These are phyloP conservation scores for Coemansia sp. DNA, from an alignment of 192 early-diverging fungal genomes.

Conservation along the genomic window DNA sequence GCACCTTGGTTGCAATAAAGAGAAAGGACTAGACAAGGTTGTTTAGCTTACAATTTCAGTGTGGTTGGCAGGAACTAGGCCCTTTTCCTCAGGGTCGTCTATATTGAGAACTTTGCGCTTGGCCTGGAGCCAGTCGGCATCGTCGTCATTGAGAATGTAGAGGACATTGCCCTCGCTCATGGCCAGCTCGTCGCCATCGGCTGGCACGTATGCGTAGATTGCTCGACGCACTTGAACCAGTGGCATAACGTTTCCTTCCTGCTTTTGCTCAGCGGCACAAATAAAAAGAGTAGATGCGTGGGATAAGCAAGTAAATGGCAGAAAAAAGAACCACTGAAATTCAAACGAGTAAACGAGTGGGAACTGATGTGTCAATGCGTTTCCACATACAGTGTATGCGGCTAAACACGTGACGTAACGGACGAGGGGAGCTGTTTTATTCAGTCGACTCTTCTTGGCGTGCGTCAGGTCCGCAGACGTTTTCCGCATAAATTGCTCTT, in stretches of 20 bases:
- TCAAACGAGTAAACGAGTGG: too few species aligned
- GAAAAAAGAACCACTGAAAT: neutral
- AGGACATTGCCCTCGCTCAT: slow-evolving; percentile 86
- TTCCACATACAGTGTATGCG: neutral
- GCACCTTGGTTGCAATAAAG: neutral
- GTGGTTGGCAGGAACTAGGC: slow-evolving; percentile 89
- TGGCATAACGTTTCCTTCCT: slow-evolving; percentile 28
- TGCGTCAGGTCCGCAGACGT: too few species aligned
- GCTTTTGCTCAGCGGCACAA: too few species aligned
- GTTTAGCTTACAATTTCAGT: slow-evolving; percentile 61
- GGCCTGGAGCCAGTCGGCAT: slow-evolving; percentile 91
- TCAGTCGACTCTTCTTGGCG: neutral
- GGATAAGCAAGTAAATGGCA: neutral
- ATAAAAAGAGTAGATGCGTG: neutral
- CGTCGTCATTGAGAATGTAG: slow-evolving; percentile 81
- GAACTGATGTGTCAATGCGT: too few species aligned
- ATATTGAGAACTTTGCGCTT: slow-evolving; percentile 61
- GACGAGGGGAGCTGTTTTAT: neutral
- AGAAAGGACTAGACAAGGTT: neutral
- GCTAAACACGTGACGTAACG: neutral
- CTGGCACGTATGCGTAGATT: slow-evolving; percentile 87
- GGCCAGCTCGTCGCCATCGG: slow-evolving; percentile 78
- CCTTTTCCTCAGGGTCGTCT: slow-evolving; percentile 58
- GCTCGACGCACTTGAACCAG: slow-evolving; percentile 66
- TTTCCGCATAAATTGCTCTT: neutral